Percentiles rank a stretch among this genome's conserved stretches.
Evolutionary conservation across 768 basidiomycete species (phyloP).

Genomic region (Lyophyllum atratum): DNA sequence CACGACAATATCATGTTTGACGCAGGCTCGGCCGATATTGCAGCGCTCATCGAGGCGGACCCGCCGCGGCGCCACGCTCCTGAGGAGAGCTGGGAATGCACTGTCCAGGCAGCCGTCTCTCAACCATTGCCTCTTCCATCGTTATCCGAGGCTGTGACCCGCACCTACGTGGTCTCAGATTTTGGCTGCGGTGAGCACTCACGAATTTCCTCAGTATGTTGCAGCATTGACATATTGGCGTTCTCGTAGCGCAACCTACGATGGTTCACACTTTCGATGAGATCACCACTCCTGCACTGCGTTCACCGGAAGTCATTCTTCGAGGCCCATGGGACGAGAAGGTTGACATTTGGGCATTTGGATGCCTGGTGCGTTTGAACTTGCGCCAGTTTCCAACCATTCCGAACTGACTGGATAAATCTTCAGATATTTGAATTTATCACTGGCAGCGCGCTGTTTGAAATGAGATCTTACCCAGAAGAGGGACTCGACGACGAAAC

Average conservation of each 20-base stretch:
- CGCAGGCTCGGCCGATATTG: no score
- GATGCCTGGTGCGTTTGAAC: constrained; percentile 23
- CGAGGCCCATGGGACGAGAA: constrained; percentile 25
- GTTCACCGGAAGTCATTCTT: constrained; percentile 30
- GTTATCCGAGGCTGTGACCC: constrained; percentile 18
- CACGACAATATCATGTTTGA: no score
- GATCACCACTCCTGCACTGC: constrained; percentile 23
- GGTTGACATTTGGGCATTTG: constrained; percentile 33
- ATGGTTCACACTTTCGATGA: constrained; percentile 11
- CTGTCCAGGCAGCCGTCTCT: constrained; percentile 23
- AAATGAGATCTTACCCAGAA: constrained; percentile 1
- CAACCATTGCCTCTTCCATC: constrained; percentile 28
- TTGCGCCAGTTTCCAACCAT: neutral
- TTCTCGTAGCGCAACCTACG: constrained; percentile 16
- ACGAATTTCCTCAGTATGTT: no score
- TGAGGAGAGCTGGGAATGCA: constrained; percentile 20
- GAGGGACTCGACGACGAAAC: constrained; percentile 1
- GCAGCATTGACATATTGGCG: no score
- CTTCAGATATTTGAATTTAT: constrained; percentile 20
- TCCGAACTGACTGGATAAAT: neutral
- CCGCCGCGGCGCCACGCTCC: constrained; percentile 21
- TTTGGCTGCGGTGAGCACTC: constrained; percentile 25
- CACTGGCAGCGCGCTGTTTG: constrained; percentile 10
- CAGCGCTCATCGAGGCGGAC: constrained; percentile 11
- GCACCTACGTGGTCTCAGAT: constrained; percentile 26